Conservation (phyloP, 495 filamentous ascomycete genomes). For the Cladorrhinum samala region DNA sequence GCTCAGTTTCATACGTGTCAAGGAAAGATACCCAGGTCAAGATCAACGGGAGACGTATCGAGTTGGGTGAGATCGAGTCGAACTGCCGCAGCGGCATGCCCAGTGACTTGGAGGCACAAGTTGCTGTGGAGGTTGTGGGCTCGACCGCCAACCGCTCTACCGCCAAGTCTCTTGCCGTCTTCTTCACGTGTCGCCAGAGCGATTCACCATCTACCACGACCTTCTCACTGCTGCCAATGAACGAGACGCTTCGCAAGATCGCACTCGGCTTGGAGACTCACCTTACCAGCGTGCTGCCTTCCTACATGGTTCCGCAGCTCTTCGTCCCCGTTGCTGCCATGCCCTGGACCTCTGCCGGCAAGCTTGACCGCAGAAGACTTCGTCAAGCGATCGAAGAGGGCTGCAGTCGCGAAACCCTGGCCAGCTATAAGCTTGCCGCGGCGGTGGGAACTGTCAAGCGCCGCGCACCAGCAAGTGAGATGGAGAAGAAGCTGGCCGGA, state of each 20-base stretch:
- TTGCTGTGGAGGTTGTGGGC: conserved; percentile 27
- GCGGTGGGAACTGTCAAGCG: neutral
- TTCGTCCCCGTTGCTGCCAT: conserved; percentile 49
- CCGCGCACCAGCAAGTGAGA: conserved; percentile 13
- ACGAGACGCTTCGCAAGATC: neutral
- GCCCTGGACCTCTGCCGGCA: conserved; percentile 46
- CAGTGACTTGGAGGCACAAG: conserved; percentile 5
- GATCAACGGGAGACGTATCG: conserved; percentile 34
- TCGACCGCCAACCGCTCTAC: conserved; percentile 9
- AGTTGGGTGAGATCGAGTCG: conserved; percentile 34
- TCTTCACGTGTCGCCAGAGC: conserved; percentile 5
- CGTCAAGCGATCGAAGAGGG: conserved; percentile 9
- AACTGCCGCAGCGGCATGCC: conserved; percentile 7
- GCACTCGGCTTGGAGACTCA: conserved; percentile 5
- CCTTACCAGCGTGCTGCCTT: conserved; percentile 27
- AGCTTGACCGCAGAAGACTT: conserved; percentile 49
- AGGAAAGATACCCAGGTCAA: conserved; percentile 41
- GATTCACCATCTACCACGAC: neutral
- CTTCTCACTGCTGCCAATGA: conserved; percentile 14
- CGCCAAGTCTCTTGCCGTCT: conserved; percentile 14
- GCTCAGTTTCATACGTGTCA: conserved; percentile 22
- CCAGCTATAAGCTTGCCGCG: conserved; percentile 10
- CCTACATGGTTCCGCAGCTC: conserved; percentile 52
- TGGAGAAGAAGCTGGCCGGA: conserved; percentile 34
- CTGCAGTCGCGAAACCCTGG: conserved; percentile 1